Percentiles rank a stretch among this genome's conserved stretches.
Evolutionary conservation across 148 eudicot genomes (phyloP).

Genomic region (Simmondsia chinensis): DNA sequence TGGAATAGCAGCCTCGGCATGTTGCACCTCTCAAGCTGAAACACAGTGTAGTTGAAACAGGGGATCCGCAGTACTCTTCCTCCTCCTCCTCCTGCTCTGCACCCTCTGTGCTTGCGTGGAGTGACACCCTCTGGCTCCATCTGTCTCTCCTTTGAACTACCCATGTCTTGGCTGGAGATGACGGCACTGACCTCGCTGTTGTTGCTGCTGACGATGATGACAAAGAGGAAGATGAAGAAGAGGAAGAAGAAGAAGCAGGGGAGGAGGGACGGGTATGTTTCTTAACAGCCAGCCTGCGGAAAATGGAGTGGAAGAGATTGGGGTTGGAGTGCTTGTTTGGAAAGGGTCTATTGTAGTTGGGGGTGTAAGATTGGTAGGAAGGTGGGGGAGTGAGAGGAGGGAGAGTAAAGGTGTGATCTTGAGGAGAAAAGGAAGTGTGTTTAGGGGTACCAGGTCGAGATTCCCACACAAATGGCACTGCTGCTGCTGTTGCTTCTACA

Average conservation of each 20-base stretch:
- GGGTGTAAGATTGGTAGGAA: slow-evolving; percentile 22
- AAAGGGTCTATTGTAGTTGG: too few species aligned
- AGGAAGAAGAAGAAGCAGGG: slow-evolving; percentile 14
- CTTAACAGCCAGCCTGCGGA: slow-evolving; percentile 13
- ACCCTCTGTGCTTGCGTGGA: neutral
- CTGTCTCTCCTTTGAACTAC: too few species aligned
- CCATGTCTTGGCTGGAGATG: slow-evolving; percentile 10
- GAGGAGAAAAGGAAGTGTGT: slow-evolving; percentile 5
- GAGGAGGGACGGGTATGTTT: slow-evolving; percentile 6
- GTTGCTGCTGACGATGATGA: neutral
- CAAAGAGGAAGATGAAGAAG: slow-evolving; percentile 8
- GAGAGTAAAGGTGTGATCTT: too few species aligned
- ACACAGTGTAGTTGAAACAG: slow-evolving; percentile 23
- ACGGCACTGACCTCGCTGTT: slow-evolving; percentile 6
- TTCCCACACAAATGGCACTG: slow-evolving; percentile 43
- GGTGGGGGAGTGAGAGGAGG: slow-evolving; percentile 51
- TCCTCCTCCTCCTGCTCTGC: neutral
- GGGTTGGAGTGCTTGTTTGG: too few species aligned
- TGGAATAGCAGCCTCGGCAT: slow-evolving; percentile 5
- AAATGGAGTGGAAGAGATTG: slow-evolving; percentile 8
- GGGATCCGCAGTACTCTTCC: slow-evolving; percentile 9
- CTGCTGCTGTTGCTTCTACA: slow-evolving; percentile 25
- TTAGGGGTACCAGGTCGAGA: slow-evolving; percentile 44
- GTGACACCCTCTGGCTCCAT: slow-evolving; percentile 1
- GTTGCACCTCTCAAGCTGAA: too few species aligned